Evolutionary conservation across 2,329 filamentous ascomycete genomes (phyloP).

Genomic region (Beauveria bassiana): DNA sequence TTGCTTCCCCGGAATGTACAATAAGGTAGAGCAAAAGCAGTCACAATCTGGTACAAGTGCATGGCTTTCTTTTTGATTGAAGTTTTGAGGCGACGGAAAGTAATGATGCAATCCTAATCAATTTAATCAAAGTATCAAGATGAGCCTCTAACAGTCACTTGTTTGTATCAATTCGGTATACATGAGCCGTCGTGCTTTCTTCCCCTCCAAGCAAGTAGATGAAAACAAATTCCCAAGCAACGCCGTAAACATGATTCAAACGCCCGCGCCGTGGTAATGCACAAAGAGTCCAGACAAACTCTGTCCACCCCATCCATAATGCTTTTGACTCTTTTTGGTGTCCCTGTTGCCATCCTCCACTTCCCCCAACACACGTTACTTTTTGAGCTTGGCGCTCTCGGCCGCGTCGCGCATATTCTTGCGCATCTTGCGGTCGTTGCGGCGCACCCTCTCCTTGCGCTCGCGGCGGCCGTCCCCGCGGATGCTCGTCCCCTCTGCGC

Average conservation of each 20-base stretch:
- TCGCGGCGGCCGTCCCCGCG: constrained; percentile 55
- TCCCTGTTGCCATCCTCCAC: not conserved
- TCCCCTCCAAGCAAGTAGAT: not conserved
- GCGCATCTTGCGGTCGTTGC: constrained; percentile 63
- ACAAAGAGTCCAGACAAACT: not conserved
- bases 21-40: not conserved
- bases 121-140: not conserved
- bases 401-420: constrained; percentile 51
- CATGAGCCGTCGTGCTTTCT: not conserved
- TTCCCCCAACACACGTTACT: not conserved
- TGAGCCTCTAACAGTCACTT: not conserved
- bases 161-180: not conserved
- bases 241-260: constrained; percentile 5
- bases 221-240: not conserved
- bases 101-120: not conserved
- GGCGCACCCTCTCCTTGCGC: constrained; percentile 60
- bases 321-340: not conserved
- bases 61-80: not conserved
- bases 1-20: not conserved
- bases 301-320: not conserved
- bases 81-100: not conserved
- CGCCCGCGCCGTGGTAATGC: constrained; percentile 7
- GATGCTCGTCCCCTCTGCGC: constrained; percentile 54
- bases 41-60: not conserved
- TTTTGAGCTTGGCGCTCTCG: constrained; percentile 12